Base-by-base conservation (phyloP, 805 yeast species). In the Lipomyces lipofer region DNA sequence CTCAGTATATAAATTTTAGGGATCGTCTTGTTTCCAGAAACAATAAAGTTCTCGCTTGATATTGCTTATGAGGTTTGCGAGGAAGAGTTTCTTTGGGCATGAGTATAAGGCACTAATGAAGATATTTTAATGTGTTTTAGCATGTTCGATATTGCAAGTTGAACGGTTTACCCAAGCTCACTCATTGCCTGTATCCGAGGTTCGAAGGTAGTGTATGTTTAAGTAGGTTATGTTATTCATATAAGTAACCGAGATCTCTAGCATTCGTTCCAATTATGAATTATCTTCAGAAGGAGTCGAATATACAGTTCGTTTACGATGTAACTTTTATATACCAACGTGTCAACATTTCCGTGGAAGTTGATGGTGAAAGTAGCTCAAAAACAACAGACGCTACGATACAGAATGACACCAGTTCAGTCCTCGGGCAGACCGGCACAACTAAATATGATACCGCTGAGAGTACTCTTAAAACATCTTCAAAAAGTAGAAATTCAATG, bases 21-120 rank as follows among this genome's bases (percentile, higher is more conserved):
- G 88, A 63, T 89, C 0, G 82, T 84, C 0, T 59, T 87, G 7
- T 90, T 90, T 61, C 97, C 97, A 0, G 97, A 91, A 69, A 96
- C 59, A 8, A 29, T 56, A 6, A 29, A n/a, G 36, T 58, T 32
- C 29, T 22, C 51, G 4, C n/a, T 87, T 3, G 86, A 86, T 64
- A 79, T 86, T 6, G 78, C 80, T 68, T 79, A 83, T 0, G 73
- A 77, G 9, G 77, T 77, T 33, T 39, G 29, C n/a, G n/a, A n/a
- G n/a, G n/a, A n/a, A n/a, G n/a, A n/a, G n/a, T n/a, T n/a, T n/a
- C n/a, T n/a, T n/a, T n/a, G n/a, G n/a, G n/a, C n/a, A n/a, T n/a
- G n/a, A n/a, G n/a, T n/a, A n/a, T n/a, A n/a, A n/a, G n/a, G n/a
- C n/a, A n/a, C n/a, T n/a, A n/a, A n/a, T 13, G 40, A 7, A 8